Evolutionary conservation across 1,284 basidiomycete species (phyloP), one percentile per base, ranked within the genome.

Genomic region (Sanghuangporus weigelae): DNA sequence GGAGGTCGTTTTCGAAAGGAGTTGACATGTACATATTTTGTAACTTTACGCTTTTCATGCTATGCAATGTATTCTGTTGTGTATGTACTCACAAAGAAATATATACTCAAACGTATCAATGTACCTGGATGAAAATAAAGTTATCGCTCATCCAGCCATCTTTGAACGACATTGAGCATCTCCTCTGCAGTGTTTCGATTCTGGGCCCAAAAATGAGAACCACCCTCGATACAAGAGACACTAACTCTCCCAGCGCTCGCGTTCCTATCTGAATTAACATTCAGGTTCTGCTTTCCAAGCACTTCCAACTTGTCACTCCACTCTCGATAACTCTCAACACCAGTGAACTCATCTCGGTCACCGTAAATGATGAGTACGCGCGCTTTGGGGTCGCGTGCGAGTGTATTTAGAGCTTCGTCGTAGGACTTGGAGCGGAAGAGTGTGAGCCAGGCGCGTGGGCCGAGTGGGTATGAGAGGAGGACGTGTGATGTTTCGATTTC

Each of bases 391-490:
- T 84, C 70, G 26, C 68, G 69, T 40, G 86, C 63, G 38, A 91
- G 77, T 8, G 75, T 69, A n/a, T 76, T 72, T 59, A 92, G 74
- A 14, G 79, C 78, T 1, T 70, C 68, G 23, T 78, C 75, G 71
- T 92, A 90, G 12, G 75, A 74, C 3, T 75, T 74, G 1, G 84
- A 77, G 56, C 78, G 78, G 76, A 93, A 92, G 56, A 87, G 72
- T 3, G 90, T 92, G 40, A 94, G 77, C 70, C 87, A 81, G 31
- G 79, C 78, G 48, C 89, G 79, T 11, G 86, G 85, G 7, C 86
- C 84, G 7, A 93, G 76, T 0, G 92, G 92, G 69, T 93, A 93
- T 0, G 90, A 92, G 23, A 94, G 73, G 44, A 94, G 74, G 55
- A 93, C 76, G 71, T 92, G 86, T 10, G 80, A 81, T 0, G 84